phyloP scores from a whole-genome alignment of 306 rosid species.

The Senna siamea region DNA sequence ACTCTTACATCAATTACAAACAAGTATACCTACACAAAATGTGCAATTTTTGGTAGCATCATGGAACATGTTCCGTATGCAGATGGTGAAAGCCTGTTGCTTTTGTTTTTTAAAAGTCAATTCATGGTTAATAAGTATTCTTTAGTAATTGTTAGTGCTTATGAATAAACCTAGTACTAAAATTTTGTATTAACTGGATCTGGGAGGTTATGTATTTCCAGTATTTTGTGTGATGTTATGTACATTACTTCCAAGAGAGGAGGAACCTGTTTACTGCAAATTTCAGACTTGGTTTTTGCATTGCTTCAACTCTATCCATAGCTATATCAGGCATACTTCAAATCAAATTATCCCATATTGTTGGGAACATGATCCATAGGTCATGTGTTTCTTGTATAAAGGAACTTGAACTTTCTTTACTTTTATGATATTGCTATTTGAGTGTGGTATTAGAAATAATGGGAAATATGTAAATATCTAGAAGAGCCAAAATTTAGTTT shows the following conservation, averaged over 20 bases:
- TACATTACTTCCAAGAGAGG: background rate
- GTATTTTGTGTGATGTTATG: background rate
- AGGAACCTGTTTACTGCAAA: background rate
- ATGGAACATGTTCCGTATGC: background rate
- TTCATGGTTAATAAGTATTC: background rate
- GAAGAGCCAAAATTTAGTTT: background rate
- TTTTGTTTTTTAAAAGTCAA: background rate
- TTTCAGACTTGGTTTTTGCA: slow-evolving; percentile 2
- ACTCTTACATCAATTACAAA: background rate
- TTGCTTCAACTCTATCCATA: background rate
- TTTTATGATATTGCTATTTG: background rate
- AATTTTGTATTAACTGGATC: background rate
- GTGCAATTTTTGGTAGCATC: background rate
- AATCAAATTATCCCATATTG: background rate
- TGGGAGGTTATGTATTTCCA: slow-evolving; percentile 13
- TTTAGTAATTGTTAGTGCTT: background rate
- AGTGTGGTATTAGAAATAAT: slow-evolving; percentile 4
- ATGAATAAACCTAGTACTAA: background rate
- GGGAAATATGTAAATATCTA: slow-evolving; percentile 19
- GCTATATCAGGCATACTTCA: background rate
- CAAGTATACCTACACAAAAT: background rate
- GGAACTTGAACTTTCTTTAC: background rate
- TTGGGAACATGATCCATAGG: slow-evolving; percentile 4
- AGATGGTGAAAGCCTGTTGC: background rate
- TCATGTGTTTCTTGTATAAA: background rate